A percentile compares a stretch with the other conserved stretches of the same genome.
Conservation (phyloP, 306 rosid species). For the Cicer arietinum region DNA sequence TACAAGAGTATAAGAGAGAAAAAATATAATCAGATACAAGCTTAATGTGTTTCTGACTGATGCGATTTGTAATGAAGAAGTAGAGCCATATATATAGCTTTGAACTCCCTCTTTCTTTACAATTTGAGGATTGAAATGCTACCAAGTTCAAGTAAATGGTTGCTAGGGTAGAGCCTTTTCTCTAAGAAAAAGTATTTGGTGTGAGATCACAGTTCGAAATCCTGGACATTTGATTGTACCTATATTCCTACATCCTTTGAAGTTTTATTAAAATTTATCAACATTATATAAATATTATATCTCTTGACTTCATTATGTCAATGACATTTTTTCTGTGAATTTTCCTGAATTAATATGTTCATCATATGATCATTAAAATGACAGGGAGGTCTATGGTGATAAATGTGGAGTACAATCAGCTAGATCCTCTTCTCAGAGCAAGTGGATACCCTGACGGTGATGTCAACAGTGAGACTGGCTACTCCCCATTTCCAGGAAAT, state of each 20-base stretch:
- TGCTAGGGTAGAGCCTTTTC: slow-evolving; percentile 14
- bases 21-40: too few relatives aligned
- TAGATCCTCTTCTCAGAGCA: slow-evolving; percentile 97
- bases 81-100: too few relatives aligned
- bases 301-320: slow-evolving; percentile 29
- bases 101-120: too few relatives aligned
- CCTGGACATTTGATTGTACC: slow-evolving; percentile 10
- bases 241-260: slow-evolving; percentile 8
- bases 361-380: slow-evolving; percentile 38
- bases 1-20: too few relatives aligned
- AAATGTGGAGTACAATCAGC: slow-evolving; percentile 98
- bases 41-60: too few relatives aligned
- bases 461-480: slow-evolving; percentile 84
- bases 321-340: slow-evolving; percentile 17
- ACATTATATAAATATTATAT: slow-evolving; percentile 16
- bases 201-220: slow-evolving; percentile 30
- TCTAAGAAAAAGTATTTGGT: slow-evolving; percentile 24
- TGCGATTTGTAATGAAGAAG: too few relatives aligned
- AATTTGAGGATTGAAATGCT: slow-evolving; percentile 6
- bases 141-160: slow-evolving; percentile 20
- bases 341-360: slow-evolving; percentile 8
- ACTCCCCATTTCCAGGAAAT: slow-evolving; percentile 95
- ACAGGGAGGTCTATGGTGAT: slow-evolving; percentile 95
- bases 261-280: slow-evolving; percentile 12
- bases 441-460: slow-evolving; percentile 92